Evolutionary conservation across 169 alveolate genomes (phyloP).

Genomic region (Toxoplasma gondii): DNA sequence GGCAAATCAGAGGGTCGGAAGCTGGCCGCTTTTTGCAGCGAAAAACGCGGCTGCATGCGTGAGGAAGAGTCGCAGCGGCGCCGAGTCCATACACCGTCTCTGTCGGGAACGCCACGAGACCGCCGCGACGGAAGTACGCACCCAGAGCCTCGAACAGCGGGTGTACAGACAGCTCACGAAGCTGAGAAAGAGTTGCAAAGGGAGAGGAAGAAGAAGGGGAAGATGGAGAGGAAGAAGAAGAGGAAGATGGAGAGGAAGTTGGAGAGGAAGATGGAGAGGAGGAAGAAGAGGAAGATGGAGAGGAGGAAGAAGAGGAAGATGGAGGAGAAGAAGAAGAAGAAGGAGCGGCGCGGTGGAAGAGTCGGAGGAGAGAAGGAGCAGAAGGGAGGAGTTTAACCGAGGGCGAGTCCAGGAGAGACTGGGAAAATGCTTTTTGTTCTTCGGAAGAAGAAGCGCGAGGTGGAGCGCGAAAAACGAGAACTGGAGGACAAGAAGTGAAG

Average conservation of each 20-base stretch:
- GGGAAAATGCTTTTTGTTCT: background rate
- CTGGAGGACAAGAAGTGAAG: background rate
- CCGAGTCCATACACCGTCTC: constrained; percentile 96
- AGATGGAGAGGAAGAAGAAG: background rate
- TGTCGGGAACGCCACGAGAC: constrained; percentile 92
- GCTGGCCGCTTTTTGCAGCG: constrained; percentile 89
- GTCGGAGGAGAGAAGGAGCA: background rate
- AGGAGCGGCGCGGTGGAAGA: background rate
- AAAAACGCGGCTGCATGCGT: constrained; percentile 84
- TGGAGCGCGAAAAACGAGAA: background rate
- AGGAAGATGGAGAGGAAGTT: background rate
- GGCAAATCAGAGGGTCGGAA: constrained; percentile 93
- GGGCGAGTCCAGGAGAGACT: background rate
- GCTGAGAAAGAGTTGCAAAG: background rate
- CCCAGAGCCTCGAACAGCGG: constrained; percentile 35
- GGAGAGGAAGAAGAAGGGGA: background rate
- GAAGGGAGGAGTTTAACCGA: background rate
- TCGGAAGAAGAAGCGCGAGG: background rate
- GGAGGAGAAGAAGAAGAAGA: background rate
- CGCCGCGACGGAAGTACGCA: constrained; percentile 70
- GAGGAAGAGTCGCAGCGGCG: constrained; percentile 88
- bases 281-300: background rate
- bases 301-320: background rate
- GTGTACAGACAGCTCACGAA: constrained; percentile 41
- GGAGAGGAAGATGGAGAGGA: background rate